A percentile compares a stretch with the other conserved stretches of the same genome.
phyloP scores from a whole-genome alignment of 1,284 basidiomycete species.

The Ceratorhiza oryzae-sativae region DNA sequence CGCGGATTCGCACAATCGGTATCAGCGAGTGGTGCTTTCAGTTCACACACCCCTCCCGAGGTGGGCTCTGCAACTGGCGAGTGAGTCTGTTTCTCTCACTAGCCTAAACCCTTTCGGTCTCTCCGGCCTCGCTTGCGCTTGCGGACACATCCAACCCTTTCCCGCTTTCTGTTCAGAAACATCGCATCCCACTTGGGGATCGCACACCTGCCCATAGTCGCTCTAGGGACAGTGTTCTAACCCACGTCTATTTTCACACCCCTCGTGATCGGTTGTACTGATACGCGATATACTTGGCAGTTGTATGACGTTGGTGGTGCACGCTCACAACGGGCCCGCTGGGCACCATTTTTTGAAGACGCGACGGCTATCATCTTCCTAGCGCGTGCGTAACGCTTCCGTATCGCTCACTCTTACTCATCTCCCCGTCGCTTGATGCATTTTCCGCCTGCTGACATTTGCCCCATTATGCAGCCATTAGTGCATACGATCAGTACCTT shows the following conservation, averaged over 20 bases:
- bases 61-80: slow-evolving; percentile 19
- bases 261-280: slow-evolving; percentile 54
- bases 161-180: neutral
- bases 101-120: neutral
- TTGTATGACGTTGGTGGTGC: slow-evolving; percentile 83
- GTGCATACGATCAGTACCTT: slow-evolving; percentile 84
- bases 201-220: neutral
- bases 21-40: slow-evolving; percentile 73
- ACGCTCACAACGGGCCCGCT: slow-evolving; percentile 70
- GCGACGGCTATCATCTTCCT: slow-evolving; percentile 85
- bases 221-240: slow-evolving; percentile 6
- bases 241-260: slow-evolving; percentile 8
- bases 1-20: slow-evolving; percentile 77
- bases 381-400: slow-evolving; percentile 54
- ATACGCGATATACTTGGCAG: slow-evolving; percentile 68
- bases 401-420: neutral
- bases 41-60: slow-evolving; percentile 35
- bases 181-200: neutral
- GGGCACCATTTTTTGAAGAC: slow-evolving; percentile 84
- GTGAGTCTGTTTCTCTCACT: slow-evolving; percentile 10
- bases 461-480: slow-evolving; percentile 57
- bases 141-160: neutral
- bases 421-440: neutral
- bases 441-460: neutral
- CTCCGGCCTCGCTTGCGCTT: slow-evolving; percentile 5